phyloP scores from a whole-genome alignment of 73 alveolate genomes.

The Paramecium primaurelia region DNA sequence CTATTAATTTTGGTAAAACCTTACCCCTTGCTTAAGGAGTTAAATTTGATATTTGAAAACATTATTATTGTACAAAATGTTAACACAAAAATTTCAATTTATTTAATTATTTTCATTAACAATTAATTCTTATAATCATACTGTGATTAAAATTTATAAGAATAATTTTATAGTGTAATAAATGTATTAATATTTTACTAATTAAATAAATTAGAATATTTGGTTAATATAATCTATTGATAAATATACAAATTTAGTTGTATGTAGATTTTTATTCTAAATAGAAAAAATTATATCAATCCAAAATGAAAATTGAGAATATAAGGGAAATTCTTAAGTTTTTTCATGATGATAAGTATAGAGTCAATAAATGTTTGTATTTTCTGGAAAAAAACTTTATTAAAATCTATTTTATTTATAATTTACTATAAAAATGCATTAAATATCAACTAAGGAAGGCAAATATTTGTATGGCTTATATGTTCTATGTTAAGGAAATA shows the following conservation, averaged over 20 bases:
- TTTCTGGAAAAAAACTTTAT: neutral
- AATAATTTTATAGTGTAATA: neutral
- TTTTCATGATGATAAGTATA: neutral
- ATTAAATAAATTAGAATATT: too few species aligned
- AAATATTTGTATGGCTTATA: neutral
- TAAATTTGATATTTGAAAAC: conserved; percentile 72
- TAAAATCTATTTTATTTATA: neutral
- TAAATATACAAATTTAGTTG: neutral
- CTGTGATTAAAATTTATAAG: neutral
- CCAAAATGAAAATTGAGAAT: neutral
- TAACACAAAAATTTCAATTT: neutral
- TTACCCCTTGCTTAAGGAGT: conserved; percentile 90
- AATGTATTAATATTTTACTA: too few species aligned
- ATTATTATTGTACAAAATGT: neutral
- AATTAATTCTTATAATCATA: neutral
- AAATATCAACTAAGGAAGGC: conserved; percentile 16
- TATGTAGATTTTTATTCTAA: neutral
- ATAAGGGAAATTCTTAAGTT: neutral
- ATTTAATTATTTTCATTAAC: neutral
- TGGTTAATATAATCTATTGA: neutral
- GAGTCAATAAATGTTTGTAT: neutral
- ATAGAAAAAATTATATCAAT: neutral
- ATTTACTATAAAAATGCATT: neutral
- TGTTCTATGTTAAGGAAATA: neutral
- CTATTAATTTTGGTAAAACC: conserved; percentile 75